Conservation (phyloP, 176 grass and related monocot species). For the Musa beccarii region DNA sequence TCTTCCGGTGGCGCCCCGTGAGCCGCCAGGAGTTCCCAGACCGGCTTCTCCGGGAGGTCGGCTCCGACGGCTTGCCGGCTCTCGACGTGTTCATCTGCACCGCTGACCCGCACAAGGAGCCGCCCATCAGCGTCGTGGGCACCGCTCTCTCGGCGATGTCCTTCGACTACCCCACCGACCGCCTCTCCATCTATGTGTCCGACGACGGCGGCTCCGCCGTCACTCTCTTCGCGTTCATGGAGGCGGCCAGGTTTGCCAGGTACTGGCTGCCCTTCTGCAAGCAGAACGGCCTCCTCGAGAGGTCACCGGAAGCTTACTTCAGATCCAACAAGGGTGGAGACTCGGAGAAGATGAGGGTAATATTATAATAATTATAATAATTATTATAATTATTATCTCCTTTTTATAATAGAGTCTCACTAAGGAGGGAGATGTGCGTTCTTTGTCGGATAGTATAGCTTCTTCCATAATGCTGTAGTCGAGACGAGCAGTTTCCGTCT, state of each 20-base stretch:
- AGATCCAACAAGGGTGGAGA: background rate
- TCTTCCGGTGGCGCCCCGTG: slow-evolving; percentile 35
- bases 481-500: too few species aligned
- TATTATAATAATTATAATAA: background rate
- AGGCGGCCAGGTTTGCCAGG: slow-evolving; percentile 45
- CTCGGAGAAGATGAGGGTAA: slow-evolving; percentile 6
- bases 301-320: slow-evolving; percentile 41
- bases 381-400: too few species aligned
- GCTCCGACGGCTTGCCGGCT: background rate
- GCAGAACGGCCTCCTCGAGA: slow-evolving; percentile 20
- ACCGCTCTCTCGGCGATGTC: slow-evolving; percentile 79
- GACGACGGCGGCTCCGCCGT: slow-evolving; percentile 64
- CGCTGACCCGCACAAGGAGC: slow-evolving; percentile 53
- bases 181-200: slow-evolving; percentile 50
- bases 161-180: slow-evolving; percentile 56
- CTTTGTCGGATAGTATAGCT: too few species aligned
- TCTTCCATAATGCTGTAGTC: too few species aligned
- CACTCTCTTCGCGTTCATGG: slow-evolving; percentile 33
- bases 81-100: slow-evolving; percentile 49
- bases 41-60: slow-evolving; percentile 9
- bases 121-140: slow-evolving; percentile 36
- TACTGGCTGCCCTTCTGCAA: slow-evolving; percentile 67
- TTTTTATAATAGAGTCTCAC: too few species aligned
- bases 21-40: slow-evolving; percentile 18
- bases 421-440: too few species aligned